Evolutionary conservation across 768 basidiomycete species (phyloP), one percentile per base, ranked within the genome.

Genomic region (Suillus subaureus): DNA sequence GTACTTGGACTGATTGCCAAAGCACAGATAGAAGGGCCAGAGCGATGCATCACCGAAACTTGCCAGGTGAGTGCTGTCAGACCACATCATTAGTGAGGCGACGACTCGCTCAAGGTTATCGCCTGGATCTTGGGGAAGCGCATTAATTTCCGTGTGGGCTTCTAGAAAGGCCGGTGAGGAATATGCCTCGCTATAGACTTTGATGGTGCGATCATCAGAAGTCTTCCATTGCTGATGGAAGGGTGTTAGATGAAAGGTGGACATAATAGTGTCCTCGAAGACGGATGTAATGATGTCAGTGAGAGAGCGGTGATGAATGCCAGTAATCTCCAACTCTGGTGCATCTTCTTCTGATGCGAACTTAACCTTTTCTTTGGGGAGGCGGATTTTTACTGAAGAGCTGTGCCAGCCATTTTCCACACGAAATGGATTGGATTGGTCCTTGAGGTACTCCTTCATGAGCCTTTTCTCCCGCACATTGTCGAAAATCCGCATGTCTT

Each of bases 61-160:
- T 0, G 74, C 63, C 1, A 73, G 71, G 49, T 73, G 73, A 1
- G 74, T 75, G 0, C 60, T n/a, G 42, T 75, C 74, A 0, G 73
- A 74, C 69, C 73, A 73, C n/a, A 69, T 40, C 71, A 72, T 72
- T 18, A 73, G 35, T 4, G 66, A 52, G 4, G 68, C 66, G 11
- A 74, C 62, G 13, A 68, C 67, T 8, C 62, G 45, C 35, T 73
- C 71, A 1, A 68, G 61, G 9, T 63, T 6, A 55, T 68, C 57
- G 0, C 43, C 63, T 7, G 66, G 67, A 28, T 68, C 67, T 3
- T 60, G 28, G 26, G 66, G 69, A 45, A 66, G 62, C 1, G 49
- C 8, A 16, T 69, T 61, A 5, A 69, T 16, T 13, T 67, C n/a
- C 21, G 49, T n/a, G 60, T 69, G 40, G 3, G 35, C 63, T 8